Base-by-base conservation (phyloP, 2,329 filamentous ascomycete species). In the Pyrenophora teres region DNA sequence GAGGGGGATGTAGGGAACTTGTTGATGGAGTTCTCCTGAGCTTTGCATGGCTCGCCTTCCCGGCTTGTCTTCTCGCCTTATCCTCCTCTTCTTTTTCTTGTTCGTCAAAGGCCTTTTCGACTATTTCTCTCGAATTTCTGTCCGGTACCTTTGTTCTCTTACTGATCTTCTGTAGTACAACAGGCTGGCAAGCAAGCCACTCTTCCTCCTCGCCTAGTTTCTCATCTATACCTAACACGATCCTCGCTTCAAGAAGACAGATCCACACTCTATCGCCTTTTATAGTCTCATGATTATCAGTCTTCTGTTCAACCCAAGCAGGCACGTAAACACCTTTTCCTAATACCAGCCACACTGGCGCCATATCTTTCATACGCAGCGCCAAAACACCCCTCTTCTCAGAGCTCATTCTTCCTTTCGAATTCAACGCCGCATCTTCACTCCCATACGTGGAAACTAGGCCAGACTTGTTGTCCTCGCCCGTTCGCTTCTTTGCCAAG, bases 141-240 rank as follows among this genome's bases (percentile, higher is more conserved):
- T 48, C 46, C 6, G 45, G 33, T 3, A 15, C 30, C n/a, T 48
- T 23, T 40, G 43, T 52, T 7, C 25, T 45, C 16, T 27, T n/a
- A 0, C 51, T 40, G 1, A 53, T 40, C 16, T 39, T 15, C 6
- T 6, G 38, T 10, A 10, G 25, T 18, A 31, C 6, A 10, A 3
- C 13, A 31, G 21, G 36, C 9, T 46, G 51, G 9, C 52, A 55
- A 37, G 54, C 54, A 23, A 60, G 47, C 54, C 54, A 57, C 8
- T 56, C 52, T 3, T 50, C 57, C 16, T 36, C 40, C 10, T 46
- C 21, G 1, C 49, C 49, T 8, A 51, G 19, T 2, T 32, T 19
- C 5, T 33, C 18, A 2, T 53, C 30, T 18, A 60, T 19, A 9
- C 21, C 31, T 10, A 56, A 33, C 13, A 54, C 37, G 1, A 21